Evolutionary conservation across 257 asterid genomes (phyloP).

Genomic region (Ligustrum vulgare): DNA sequence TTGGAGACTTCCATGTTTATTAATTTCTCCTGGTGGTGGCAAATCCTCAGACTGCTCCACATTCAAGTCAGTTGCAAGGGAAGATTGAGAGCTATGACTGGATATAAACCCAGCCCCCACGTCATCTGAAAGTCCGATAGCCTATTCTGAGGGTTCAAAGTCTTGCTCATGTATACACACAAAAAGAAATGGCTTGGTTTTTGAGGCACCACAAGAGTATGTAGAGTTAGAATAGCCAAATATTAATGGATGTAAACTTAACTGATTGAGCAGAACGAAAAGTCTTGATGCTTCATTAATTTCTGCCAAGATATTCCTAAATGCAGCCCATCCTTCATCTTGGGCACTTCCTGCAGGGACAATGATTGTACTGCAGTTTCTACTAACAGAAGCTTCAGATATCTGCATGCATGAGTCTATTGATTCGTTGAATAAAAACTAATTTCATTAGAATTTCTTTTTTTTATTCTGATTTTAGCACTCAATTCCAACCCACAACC

Average conservation of each 20-base stretch:
- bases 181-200: conserved; percentile 30
- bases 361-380: conserved; percentile 98
- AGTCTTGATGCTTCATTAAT: conserved; percentile 84
- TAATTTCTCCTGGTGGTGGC: conserved; percentile 66
- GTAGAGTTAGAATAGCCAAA: conserved; percentile 5
- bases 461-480: not conserved
- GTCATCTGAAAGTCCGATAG: conserved; percentile 91
- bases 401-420: conserved; percentile 52
- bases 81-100: conserved; percentile 79
- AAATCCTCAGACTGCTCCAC: conserved; percentile 65
- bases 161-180: conserved; percentile 47
- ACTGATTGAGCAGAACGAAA: conserved; percentile 72
- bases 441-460: not conserved
- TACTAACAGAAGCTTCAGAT: conserved; percentile 96
- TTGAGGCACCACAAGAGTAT: conserved; percentile 19
- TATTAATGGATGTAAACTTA: conserved; percentile 14
- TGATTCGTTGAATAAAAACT: not conserved
- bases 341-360: conserved; percentile 95
- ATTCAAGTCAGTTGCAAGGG: conserved; percentile 55
- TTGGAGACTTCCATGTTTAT: conserved; percentile 73
- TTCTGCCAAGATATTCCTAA: conserved; percentile 87
- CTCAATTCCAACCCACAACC: not conserved
- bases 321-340: conserved; percentile 97
- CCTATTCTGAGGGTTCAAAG: conserved; percentile 67
- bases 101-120: conserved; percentile 98